These are phyloP conservation scores for Chrysopogon serrulatus DNA, from an alignment of 176 grass and related monocot genomes.

Conservation along the genomic window DNA sequence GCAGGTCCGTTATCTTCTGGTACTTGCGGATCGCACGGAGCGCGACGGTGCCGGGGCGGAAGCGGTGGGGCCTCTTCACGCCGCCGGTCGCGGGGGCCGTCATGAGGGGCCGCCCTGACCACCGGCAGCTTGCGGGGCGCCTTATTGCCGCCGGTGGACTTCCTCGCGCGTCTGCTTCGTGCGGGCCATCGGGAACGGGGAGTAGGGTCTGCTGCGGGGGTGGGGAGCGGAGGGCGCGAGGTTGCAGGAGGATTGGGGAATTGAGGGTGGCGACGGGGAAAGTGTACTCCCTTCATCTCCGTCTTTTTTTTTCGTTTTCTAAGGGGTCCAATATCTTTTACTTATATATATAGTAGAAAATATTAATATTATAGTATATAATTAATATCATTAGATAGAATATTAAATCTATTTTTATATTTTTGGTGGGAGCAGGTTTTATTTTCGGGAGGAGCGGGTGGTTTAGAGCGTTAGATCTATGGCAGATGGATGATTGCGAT, in stretches of 20 bases:
- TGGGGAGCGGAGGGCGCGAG: neutral
- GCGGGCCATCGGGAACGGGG: constrained; percentile 30
- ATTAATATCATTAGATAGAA: too few relatives aligned
- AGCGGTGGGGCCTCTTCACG: constrained; percentile 76
- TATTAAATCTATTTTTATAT: too few relatives aligned
- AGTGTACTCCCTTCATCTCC: too few relatives aligned
- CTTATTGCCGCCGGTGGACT: constrained; percentile 74
- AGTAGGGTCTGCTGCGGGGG: neutral
- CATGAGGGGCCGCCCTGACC: constrained; percentile 61
- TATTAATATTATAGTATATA: too few relatives aligned
- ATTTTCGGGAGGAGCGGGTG: neutral
- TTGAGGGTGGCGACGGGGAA: neutral
- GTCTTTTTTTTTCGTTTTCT: too few relatives aligned
- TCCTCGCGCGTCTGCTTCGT: constrained; percentile 70
- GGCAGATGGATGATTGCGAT: neutral
- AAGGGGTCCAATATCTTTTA: too few relatives aligned
- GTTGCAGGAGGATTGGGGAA: neutral
- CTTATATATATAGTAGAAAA: too few relatives aligned
- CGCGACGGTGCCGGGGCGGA: constrained; percentile 66
- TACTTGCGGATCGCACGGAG: constrained; percentile 76
- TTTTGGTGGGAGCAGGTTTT: neutral
- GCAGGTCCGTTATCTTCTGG: constrained; percentile 78
- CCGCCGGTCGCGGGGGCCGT: constrained; percentile 61
- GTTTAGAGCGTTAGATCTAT: constrained; percentile 13
- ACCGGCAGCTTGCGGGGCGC: constrained; percentile 64